A percentile compares a stretch with the other conserved stretches of the same genome.
Conservation (phyloP, 176 grass and related monocot genomes). For the Phoenix dactylifera region DNA sequence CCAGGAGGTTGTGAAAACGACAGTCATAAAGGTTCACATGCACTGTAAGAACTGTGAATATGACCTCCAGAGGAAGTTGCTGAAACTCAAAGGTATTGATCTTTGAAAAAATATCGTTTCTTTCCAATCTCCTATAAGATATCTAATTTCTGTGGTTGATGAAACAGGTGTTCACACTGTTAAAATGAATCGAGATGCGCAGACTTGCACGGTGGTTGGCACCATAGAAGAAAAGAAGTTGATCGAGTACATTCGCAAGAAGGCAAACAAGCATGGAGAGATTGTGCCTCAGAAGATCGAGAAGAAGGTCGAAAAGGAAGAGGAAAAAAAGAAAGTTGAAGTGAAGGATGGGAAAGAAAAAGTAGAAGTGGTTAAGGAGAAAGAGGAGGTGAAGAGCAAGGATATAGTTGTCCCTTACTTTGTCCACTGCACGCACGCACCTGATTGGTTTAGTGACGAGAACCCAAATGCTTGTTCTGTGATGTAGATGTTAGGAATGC, state of each 20-base stretch:
- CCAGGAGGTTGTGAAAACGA: conserved; percentile 43
- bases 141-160: too few species aligned
- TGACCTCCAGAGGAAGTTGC: conserved; percentile 40
- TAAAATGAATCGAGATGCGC: conserved; percentile 49
- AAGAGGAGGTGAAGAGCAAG: conserved; percentile 41
- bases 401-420: conserved; percentile 63
- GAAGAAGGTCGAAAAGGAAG: conserved; percentile 25
- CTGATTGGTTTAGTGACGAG: conserved; percentile 58
- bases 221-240: conserved; percentile 50
- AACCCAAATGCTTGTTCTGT: conserved; percentile 62
- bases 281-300: conserved; percentile 38
- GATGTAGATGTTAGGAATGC: conserved; percentile 36
- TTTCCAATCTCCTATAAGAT: too few species aligned
- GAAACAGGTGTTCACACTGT: conserved; percentile 56
- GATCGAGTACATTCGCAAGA: conserved; percentile 48
- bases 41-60: conserved; percentile 57
- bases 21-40: conserved; percentile 50
- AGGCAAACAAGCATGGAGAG: conserved; percentile 31
- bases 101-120: too few species aligned
- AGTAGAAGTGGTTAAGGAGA: conserved; percentile 7
- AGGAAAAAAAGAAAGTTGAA: conserved; percentile 31
- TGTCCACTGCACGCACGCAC: conserved; percentile 70
- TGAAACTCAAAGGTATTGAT: conserved; percentile 47
- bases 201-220: conserved; percentile 45
- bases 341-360: conserved; percentile 25